Evolutionary conservation across 2,329 filamentous ascomycete genomes (phyloP).

Genomic region (Colletotrichum truncatum): DNA sequence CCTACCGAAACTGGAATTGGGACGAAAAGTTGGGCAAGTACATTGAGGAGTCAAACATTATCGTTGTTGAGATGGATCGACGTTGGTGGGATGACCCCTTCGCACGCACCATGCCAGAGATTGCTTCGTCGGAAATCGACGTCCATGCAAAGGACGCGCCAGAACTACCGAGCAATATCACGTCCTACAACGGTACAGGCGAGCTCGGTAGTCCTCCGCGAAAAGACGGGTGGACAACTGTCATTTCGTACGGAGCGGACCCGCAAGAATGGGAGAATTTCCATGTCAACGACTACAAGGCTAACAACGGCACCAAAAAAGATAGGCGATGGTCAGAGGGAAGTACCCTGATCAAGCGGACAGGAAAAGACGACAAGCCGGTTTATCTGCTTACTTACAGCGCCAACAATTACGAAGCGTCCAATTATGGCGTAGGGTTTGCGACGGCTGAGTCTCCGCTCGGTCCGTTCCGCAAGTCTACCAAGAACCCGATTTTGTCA

Average conservation of each 20-base stretch:
- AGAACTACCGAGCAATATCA: conserved; percentile 39
- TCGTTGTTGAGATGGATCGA: conserved; percentile 44
- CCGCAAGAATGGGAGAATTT: conserved; percentile 47
- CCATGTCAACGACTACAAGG: conserved; percentile 43
- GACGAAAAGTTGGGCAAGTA: conserved; percentile 43
- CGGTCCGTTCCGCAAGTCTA: conserved; percentile 43
- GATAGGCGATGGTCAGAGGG: conserved; percentile 47
- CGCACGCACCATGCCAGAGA: conserved; percentile 44
- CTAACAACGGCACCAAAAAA: conserved; percentile 44
- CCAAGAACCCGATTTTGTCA: conserved; percentile 41
- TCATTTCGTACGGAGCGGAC: conserved; percentile 45
- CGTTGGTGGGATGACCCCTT: conserved; percentile 45
- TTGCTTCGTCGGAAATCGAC: conserved; percentile 39
- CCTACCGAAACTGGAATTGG: conserved; percentile 49
- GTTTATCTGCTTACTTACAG: conserved; percentile 43
- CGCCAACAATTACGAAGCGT: conserved; percentile 46
- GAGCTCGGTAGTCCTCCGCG: conserved; percentile 43
- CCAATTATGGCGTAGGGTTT: conserved; percentile 47
- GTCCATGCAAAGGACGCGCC: conserved; percentile 38
- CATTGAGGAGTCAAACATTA: conserved; percentile 48
- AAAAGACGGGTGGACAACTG: conserved; percentile 47
- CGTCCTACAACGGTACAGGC: conserved; percentile 45
- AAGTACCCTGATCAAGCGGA: conserved; percentile 40
- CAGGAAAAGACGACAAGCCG: conserved; percentile 34
- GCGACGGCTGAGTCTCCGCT: conserved; percentile 42